Conservation (phyloP, 805 yeast genomes). For the Lipomyces orientalis region DNA sequence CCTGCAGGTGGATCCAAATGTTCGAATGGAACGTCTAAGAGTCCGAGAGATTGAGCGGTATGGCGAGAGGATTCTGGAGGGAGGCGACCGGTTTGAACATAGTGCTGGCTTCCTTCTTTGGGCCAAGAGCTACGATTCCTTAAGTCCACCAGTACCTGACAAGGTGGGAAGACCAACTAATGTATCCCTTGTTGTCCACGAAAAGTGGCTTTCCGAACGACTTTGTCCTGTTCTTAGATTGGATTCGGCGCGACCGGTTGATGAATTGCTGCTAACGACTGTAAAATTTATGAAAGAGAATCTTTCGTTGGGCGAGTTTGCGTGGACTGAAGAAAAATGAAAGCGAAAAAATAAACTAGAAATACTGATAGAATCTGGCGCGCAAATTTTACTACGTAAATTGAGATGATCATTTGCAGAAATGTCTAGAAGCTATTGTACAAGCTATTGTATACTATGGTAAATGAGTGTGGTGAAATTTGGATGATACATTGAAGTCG, state of each 20-base stretch:
- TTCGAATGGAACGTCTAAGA: conserved; percentile 5
- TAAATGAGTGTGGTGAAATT: not conserved
- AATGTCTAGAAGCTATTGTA: not conserved
- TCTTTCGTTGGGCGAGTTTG: not conserved
- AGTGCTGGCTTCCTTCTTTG: conserved; percentile 7
- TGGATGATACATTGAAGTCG: too few relatives aligned
- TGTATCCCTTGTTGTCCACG: not conserved
- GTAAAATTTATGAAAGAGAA: conserved; percentile 11
- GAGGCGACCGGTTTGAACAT: conserved; percentile 8
- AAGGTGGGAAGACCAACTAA: conserved; percentile 7
- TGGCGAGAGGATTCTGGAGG: conserved; percentile 7
- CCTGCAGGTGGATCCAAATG: conserved; percentile 9
- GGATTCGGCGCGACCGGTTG: conserved; percentile 6
- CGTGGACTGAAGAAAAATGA: not conserved
- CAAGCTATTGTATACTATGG: not conserved
- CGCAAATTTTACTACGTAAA: not conserved
- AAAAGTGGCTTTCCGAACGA: conserved; percentile 9
- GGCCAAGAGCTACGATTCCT: conserved; percentile 8
- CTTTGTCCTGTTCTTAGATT: conserved; percentile 7
- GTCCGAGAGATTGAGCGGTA: conserved; percentile 9
- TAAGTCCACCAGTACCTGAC: not conserved
- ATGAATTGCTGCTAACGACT: not conserved
- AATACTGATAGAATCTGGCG: not conserved
- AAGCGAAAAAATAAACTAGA: not conserved
- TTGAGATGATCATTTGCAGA: not conserved